Conservation (phyloP, 371 early-diverging fungal species). For the Batrachochytrium dendrobatidis region DNA sequence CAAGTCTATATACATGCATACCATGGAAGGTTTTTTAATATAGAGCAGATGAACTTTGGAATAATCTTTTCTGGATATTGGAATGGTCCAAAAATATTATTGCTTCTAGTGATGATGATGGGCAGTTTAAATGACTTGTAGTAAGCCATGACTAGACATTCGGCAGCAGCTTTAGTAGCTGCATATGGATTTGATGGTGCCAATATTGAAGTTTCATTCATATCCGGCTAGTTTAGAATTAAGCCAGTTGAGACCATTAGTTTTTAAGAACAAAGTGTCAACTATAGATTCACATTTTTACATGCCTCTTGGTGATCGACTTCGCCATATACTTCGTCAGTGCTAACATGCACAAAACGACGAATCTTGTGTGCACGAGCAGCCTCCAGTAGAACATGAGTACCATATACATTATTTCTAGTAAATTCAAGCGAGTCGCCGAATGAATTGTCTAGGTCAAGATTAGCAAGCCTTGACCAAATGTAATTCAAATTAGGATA, state of each 20-base stretch:
- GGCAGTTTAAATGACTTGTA: slow-evolving; percentile 75
- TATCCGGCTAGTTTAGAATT: slow-evolving; percentile 45
- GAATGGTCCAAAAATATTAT: slow-evolving; percentile 80
- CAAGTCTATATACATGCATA: slow-evolving; percentile 7
- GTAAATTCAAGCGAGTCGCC: slow-evolving; percentile 81
- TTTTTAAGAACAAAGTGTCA: slow-evolving; percentile 3
- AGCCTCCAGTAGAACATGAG: slow-evolving; percentile 79
- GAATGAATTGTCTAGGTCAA: slow-evolving; percentile 63
- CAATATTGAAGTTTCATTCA: slow-evolving; percentile 59
- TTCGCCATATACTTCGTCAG: slow-evolving; percentile 88
- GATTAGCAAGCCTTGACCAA: too few relatives aligned
- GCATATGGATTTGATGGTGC: slow-evolving; percentile 82
- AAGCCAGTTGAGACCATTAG: background rate
- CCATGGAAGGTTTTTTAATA: slow-evolving; percentile 57
- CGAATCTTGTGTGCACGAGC: slow-evolving; percentile 49
- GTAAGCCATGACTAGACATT: slow-evolving; percentile 74
- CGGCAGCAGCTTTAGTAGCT: slow-evolving; percentile 86
- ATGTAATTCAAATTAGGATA: too few relatives aligned
- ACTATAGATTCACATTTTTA: background rate
- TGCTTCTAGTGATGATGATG: slow-evolving; percentile 73
- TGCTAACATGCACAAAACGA: slow-evolving; percentile 73
- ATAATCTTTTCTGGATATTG: slow-evolving; percentile 87
- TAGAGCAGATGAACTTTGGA: slow-evolving; percentile 74
- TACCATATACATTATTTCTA: slow-evolving; percentile 77
- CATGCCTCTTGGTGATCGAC: slow-evolving; percentile 26